Base-by-base conservation (phyloP, 306 rosid species). In the Cicer yamashitae region DNA sequence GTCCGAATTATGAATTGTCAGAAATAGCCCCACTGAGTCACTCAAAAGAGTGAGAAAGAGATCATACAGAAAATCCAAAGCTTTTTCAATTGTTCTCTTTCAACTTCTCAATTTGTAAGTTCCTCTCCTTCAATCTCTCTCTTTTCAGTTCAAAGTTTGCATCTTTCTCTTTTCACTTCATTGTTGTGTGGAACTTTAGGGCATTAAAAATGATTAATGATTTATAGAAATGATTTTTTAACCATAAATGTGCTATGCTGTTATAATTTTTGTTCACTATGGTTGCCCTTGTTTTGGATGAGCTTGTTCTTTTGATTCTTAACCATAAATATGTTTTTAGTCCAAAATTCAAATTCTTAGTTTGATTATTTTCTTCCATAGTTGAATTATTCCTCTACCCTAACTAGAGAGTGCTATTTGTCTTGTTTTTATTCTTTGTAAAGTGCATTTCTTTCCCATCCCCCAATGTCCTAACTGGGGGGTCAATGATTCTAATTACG, bases 1-100 rank as follows among this genome's bases (percentile, higher is more conserved):
- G 85, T 90, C 96, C 98, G 97, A 80, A 53, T 22, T 47, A 67
- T 70, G 73, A 64, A 75, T 22, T 74, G 70, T 67, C 70, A 6
- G 41, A 72, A 85, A 75, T 52, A 73, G 18, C 80, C 79, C 56
- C 54, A 37, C 73, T 57, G 14, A 15, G 76, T 73, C 54, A 67
- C 9, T 38, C 30, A 56, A 43, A 63, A 30, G 37, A 30, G 41
- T 59, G 37, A 30, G 37, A 3, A 30, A 30, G 37, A 22, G 14
- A 15, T 34, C 6, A 14, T 17, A 44, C 10, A 18, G 20, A 17
- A 1, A 54, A 58, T 50, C 41, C 43, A 59, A 59, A 77, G 82
- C 82, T 84, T 71, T 81, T 74, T 77, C 81, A 61, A 81, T 70
- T 70, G 22, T 66, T 52, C 40, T 58, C 79, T 74, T 67, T 56